phyloP scores from a whole-genome alignment of 75 land plant genomes.

The Larix kaempferi region DNA sequence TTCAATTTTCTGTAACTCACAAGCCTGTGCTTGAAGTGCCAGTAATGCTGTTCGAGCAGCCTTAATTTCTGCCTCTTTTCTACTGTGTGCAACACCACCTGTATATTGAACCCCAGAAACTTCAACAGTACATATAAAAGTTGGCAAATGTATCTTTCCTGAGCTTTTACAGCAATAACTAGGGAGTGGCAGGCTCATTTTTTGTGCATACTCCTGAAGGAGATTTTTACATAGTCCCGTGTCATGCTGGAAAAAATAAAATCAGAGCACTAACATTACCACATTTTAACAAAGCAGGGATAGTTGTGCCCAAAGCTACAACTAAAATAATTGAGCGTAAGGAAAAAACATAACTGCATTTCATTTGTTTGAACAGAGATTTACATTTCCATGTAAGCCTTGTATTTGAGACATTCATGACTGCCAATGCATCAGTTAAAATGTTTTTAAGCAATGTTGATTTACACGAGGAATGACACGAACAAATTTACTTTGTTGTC shows the following conservation, averaged over 20 bases:
- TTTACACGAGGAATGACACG: too few species aligned
- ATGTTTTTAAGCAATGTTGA: too few species aligned
- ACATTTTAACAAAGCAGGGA: not conserved
- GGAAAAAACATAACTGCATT: too few species aligned
- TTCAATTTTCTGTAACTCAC: not conserved
- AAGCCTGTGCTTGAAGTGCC: constrained; percentile 11
- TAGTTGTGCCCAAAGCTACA: not conserved
- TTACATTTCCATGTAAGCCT: too few species aligned
- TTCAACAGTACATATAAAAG: constrained; percentile 16
- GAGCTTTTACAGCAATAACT: constrained; percentile 12
- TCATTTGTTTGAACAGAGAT: too few species aligned
- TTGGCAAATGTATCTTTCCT: constrained; percentile 17
- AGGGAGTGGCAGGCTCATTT: constrained; percentile 11
- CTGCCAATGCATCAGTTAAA: too few species aligned
- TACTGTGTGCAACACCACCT: constrained; percentile 19
- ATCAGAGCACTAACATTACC: not conserved
- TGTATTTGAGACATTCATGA: too few species aligned
- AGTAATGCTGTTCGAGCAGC: constrained; percentile 25
- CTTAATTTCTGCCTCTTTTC: constrained; percentile 23
- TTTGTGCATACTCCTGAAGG: constrained; percentile 27
- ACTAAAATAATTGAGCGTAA: not conserved
- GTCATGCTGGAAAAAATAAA: constrained; percentile 18
- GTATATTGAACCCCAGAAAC: constrained; percentile 16
- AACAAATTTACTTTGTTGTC: too few species aligned
- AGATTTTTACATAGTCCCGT: constrained; percentile 23